Percentiles rank a stretch among this genome's conserved stretches.
phyloP scores from a whole-genome alignment of 371 early-diverging fungal genomes.

The Umbelopsis sp. region DNA sequence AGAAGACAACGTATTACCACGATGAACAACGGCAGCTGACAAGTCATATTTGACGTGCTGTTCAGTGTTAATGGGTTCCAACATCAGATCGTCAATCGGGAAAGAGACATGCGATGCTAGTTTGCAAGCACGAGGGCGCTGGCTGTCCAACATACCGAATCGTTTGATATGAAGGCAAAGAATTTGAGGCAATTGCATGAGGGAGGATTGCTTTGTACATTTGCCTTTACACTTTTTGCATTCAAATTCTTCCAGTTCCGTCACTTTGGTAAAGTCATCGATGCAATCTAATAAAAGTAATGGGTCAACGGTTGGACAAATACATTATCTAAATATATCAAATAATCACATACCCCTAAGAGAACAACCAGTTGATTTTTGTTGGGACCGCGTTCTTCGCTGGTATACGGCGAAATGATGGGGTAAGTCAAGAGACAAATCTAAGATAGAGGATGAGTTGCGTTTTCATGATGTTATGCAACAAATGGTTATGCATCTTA shows the following conservation, averaged over 20 bases:
- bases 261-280: slow-evolving; percentile 2
- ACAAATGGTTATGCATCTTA: not conserved
- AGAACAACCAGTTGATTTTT: slow-evolving; percentile 2
- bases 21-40: slow-evolving; percentile 11
- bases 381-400: slow-evolving; percentile 8
- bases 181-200: slow-evolving; percentile 10
- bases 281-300: not conserved
- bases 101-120: slow-evolving; percentile 5
- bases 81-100: not conserved
- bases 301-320: too few species aligned
- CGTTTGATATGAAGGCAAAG: slow-evolving; percentile 6
- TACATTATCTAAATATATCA: not conserved
- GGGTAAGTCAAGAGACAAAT: slow-evolving; percentile 8
- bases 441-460: not conserved
- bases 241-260: slow-evolving; percentile 12
- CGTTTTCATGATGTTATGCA: not conserved
- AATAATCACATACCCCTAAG: not conserved
- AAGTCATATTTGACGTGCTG: not conserved
- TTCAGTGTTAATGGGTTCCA: slow-evolving; percentile 1
- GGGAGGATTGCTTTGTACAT: slow-evolving; percentile 8
- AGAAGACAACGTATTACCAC: slow-evolving; percentile 7
- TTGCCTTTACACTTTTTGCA: slow-evolving; percentile 15
- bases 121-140: slow-evolving; percentile 5
- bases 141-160: not conserved
- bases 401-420: not conserved